A percentile compares a stretch with the other conserved stretches of the same genome.
Evolutionary conservation across 441 rosid genomes (phyloP).

Genomic region (Brassica hybrid): DNA sequence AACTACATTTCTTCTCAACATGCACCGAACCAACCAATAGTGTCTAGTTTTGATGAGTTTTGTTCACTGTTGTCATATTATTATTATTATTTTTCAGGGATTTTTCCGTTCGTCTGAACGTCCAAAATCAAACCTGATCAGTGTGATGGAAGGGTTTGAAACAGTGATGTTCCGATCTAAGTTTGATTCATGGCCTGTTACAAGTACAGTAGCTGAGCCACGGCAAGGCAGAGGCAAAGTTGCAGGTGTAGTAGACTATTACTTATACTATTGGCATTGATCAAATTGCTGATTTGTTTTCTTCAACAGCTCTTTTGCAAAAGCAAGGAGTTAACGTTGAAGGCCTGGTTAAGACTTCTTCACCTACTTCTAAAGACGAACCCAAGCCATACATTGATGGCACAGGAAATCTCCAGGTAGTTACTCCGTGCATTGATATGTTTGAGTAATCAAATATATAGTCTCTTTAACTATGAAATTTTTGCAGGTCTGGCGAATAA

Average conservation of each 20-base stretch:
- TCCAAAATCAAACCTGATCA: slow-evolving; percentile 68
- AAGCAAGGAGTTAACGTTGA: slow-evolving; percentile 94
- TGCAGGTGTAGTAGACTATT: slow-evolving; percentile 66
- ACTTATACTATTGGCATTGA: slow-evolving; percentile 3
- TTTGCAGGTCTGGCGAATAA: slow-evolving; percentile 88
- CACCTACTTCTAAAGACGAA: slow-evolving; percentile 69
- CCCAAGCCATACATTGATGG: slow-evolving; percentile 86
- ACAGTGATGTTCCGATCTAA: slow-evolving; percentile 83
- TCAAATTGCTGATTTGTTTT: slow-evolving; percentile 16
- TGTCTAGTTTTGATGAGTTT: slow-evolving; percentile 31
- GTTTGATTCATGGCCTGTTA: slow-evolving; percentile 88
- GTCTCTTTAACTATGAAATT: slow-evolving; percentile 12
- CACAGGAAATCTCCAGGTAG: slow-evolving; percentile 91
- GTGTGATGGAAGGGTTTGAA: slow-evolving; percentile 96
- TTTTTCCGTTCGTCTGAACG: slow-evolving; percentile 59
- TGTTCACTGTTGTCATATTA: neutral
- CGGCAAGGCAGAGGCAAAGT: slow-evolving; percentile 98
- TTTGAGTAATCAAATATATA: slow-evolving; percentile 9
- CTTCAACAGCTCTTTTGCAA: slow-evolving; percentile 74
- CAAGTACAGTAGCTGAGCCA: slow-evolving; percentile 61
- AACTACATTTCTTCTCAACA: slow-evolving; percentile 35
- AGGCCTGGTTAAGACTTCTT: slow-evolving; percentile 82
- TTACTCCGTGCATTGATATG: slow-evolving; percentile 18
- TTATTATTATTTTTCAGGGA: slow-evolving; percentile 54
- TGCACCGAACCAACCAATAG: slow-evolving; percentile 12